Evolutionary conservation across 129 eudicot genomes (phyloP).

Genomic region (Artemisia annua): DNA sequence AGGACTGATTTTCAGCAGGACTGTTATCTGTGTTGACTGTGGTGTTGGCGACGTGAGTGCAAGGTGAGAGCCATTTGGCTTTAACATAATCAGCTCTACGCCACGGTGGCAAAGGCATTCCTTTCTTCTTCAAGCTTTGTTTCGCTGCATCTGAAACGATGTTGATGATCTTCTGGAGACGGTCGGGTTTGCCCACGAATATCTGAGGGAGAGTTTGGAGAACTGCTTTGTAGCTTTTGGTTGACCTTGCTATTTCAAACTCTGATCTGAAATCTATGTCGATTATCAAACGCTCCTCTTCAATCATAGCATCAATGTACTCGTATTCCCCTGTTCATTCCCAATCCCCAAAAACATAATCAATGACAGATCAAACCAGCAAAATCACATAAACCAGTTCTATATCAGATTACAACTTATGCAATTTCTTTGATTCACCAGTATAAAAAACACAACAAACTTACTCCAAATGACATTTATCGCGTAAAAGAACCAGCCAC

Average conservation of each 20-base stretch:
- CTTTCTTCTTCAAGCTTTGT: slow-evolving; percentile 78
- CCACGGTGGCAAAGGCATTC: slow-evolving; percentile 94
- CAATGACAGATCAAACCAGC: background rate
- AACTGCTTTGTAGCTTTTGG: slow-evolving; percentile 62
- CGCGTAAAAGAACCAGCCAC: too few relatives aligned
- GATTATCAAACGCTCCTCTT: slow-evolving; percentile 64
- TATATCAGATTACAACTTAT: too few relatives aligned
- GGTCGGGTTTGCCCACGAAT: slow-evolving; percentile 76
- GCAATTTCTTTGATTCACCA: too few relatives aligned
- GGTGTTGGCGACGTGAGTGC: slow-evolving; percentile 28
- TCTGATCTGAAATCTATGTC: slow-evolving; percentile 91
- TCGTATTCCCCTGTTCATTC: slow-evolving; percentile 66
- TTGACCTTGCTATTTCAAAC: slow-evolving; percentile 83
- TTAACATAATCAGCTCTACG: slow-evolving; percentile 81
- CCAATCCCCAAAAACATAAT: slow-evolving; percentile 1
- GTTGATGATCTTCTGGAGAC: slow-evolving; percentile 58
- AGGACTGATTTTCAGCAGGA: slow-evolving; percentile 1
- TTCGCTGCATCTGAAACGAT: slow-evolving; percentile 70
- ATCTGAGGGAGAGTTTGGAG: slow-evolving; percentile 71
- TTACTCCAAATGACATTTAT: too few relatives aligned
- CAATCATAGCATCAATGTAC: slow-evolving; percentile 61
- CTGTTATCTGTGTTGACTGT: background rate
- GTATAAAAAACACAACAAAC: too few relatives aligned
- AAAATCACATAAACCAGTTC: background rate
- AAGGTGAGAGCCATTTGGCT: slow-evolving; percentile 83